Evolutionary conservation across 2,329 filamentous ascomycete genomes (phyloP).

Genomic region (Tympanopsis confertula): DNA sequence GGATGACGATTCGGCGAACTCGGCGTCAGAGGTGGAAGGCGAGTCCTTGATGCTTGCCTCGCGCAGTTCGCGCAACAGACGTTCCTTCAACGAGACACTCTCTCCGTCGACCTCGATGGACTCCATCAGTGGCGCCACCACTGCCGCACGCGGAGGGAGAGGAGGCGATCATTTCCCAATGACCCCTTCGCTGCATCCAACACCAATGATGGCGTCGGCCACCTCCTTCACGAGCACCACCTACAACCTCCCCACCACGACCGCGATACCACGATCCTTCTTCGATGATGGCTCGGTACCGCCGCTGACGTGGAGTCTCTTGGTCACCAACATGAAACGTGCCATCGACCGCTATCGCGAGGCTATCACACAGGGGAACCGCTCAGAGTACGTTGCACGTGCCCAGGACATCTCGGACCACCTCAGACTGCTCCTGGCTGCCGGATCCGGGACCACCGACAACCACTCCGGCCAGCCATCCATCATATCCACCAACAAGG

Average conservation of each 20-base stretch:
- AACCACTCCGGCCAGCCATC: conserved; percentile 97
- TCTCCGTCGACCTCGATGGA: conserved; percentile 87
- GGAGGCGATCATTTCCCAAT: conserved; percentile 39
- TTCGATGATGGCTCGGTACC: conserved; percentile 79
- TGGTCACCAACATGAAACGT: conserved; percentile 85
- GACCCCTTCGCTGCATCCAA: conserved; percentile 30
- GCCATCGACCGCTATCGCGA: conserved; percentile 84
- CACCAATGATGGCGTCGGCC: conserved; percentile 44
- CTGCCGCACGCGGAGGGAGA: conserved; percentile 38
- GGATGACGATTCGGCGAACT: conserved; percentile 75
- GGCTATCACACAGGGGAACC: conserved; percentile 70
- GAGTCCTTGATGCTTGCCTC: conserved; percentile 61
- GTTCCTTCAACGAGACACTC: conserved; percentile 58
- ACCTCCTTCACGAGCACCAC: conserved; percentile 50
- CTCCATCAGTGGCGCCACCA: conserved; percentile 64
- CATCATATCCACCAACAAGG: conserved; percentile 96
- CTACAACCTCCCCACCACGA: conserved; percentile 44
- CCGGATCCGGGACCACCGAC: conserved; percentile 91
- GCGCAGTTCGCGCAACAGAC: conserved; percentile 54
- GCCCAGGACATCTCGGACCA: conserved; percentile 99
- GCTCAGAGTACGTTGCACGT: conserved; percentile 80
- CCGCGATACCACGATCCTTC: conserved; percentile 67
- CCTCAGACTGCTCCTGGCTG: conserved; percentile 80
- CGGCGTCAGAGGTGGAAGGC: conserved; percentile 76
- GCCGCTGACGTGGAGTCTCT: conserved; percentile 75